phyloP scores from a whole-genome alignment of 352 stramenopile species.

The Pythium biforme region DNA sequence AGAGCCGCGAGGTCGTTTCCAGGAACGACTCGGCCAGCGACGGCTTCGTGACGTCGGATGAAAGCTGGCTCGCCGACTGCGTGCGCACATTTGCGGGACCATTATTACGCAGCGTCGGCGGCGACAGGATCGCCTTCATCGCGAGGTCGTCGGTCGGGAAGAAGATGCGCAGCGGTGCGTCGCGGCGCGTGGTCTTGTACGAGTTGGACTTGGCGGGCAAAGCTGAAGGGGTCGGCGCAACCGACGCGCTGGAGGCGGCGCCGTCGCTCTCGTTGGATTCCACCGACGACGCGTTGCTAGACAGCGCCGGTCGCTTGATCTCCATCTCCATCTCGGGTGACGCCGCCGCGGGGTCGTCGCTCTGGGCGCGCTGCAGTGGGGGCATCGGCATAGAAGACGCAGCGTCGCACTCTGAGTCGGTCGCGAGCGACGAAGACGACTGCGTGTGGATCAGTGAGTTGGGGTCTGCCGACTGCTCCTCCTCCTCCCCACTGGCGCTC shows the following conservation, averaged over 20 bases:
- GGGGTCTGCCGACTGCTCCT: neutral
- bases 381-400: neutral
- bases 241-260: neutral
- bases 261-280: neutral
- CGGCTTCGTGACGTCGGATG: neutral
- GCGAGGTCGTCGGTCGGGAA: constrained; percentile 51
- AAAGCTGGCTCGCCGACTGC: neutral
- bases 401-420: too few species aligned
- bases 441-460: constrained; percentile 6
- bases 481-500: neutral
- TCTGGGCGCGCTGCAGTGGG: neutral
- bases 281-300: constrained; percentile 9
- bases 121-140: constrained; percentile 57
- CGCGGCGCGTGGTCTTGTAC: constrained; percentile 4
- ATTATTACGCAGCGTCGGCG: constrained; percentile 17
- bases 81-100: neutral
- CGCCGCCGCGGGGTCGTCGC: neutral
- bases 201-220: constrained; percentile 13
- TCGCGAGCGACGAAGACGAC: constrained; percentile 16
- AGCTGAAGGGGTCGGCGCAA: constrained; percentile 1
- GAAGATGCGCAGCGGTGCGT: constrained; percentile 43
- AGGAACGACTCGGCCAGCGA: constrained; percentile 24
- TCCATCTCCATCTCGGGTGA: neutral
- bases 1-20: constrained; percentile 23
- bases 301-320: neutral